Conservation (phyloP, 208 protist species). For the Trichomonas tenax region DNA sequence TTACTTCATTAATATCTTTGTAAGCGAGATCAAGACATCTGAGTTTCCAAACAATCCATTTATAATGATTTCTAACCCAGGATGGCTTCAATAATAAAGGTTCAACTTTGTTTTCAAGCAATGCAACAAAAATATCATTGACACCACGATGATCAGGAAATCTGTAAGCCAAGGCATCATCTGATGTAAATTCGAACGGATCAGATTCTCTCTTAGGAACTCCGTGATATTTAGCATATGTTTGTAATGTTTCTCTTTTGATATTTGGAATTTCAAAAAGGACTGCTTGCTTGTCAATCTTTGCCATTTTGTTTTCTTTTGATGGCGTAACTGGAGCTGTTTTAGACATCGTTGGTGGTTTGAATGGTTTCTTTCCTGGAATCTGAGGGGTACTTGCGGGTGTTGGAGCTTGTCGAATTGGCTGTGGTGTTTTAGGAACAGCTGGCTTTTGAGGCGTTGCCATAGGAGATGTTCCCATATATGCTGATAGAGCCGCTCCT, state of each 20-base stretch:
- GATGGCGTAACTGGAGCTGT: not conserved
- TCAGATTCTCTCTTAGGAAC: not conserved
- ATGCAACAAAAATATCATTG: not conserved
- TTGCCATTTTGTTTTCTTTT: not conserved
- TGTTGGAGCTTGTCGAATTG: not conserved
- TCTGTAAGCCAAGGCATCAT: not conserved
- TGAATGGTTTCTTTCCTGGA: not conserved
- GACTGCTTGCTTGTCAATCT: not conserved
- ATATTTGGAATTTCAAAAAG: not conserved
- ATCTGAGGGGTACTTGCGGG: not conserved
- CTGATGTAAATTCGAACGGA: not conserved
- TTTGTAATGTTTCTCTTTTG: not conserved
- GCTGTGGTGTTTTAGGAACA: not conserved
- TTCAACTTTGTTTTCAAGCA: not conserved
- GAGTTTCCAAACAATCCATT: conserved; percentile 17
- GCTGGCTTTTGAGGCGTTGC: not conserved
- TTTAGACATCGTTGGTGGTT: not conserved
- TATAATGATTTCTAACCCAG: not conserved
- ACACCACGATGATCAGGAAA: not conserved
- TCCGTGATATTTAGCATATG: not conserved
- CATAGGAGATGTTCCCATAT: not conserved
- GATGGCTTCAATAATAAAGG: not conserved
- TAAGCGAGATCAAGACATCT: not conserved
- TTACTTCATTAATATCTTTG: not conserved
- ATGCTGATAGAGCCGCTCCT: not conserved